Base-by-base conservation (phyloP, 1,284 basidiomycete species). In the Agaricales sp. region DNA sequence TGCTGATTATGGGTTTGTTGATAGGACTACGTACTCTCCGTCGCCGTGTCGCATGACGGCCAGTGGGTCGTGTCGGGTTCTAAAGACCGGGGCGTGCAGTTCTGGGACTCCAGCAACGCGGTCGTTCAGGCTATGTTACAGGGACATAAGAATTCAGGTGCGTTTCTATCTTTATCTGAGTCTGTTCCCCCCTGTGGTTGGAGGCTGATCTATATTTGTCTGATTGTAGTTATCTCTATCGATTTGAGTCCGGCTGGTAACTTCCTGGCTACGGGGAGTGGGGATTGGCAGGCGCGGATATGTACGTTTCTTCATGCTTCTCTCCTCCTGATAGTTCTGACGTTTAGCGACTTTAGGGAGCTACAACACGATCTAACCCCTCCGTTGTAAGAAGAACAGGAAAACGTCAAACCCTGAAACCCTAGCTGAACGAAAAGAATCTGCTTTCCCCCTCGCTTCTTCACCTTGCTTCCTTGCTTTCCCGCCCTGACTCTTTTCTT, bases 21-120 rank as follows among this genome's bases (percentile, higher is more conserved):
- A 43, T 37, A 82, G 76, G 87, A 91, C 61, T 89, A 87, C 58
- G 87, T 91, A 16, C 68, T 90, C 23, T 80, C 79, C 13, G 84
- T 88, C 35, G 85, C 87, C 19, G 85, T 90, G 51, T 86, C 85
- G 19, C 84, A 87, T 50, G 90, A 95, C 62, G 86, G 86, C 20
- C 77, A 82, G 54, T 94, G 87, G 83, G 82, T 94, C 55, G 88
- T 92, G 2, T 91, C 88, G 18, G 90, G 91, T 20, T 92, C 88
- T 18, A 94, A 94, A 63, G 92, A 96, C 65, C 79, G 91, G 19
- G 82, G 84, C 1, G 88, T 95, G 30, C 83, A 89, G 62, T 87
- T 92, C 62, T 95, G 91, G 90, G 87, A 94, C 60, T 78, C 85
- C 14, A 71, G 73, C 52, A 79, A 75, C 3, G 87, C 80, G 1